Evolutionary conservation across 306 rosid genomes (phyloP).

Genomic region (Malus asiatica): DNA sequence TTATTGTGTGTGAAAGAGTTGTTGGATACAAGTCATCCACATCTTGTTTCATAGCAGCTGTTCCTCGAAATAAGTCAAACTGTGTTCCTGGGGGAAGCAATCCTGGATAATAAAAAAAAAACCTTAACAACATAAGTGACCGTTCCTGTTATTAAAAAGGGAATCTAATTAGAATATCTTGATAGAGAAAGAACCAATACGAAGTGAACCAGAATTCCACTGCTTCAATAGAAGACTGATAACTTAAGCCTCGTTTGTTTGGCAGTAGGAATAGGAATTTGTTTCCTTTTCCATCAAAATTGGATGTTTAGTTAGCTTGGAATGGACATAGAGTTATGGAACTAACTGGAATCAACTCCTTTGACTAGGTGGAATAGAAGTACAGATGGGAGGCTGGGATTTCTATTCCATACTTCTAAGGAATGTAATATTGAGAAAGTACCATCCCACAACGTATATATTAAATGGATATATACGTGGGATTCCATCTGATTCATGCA

Average conservation of each 20-base stretch:
- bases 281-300: neutral
- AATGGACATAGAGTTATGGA: neutral
- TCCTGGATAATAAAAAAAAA: conserved; percentile 53
- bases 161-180: neutral
- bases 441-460: neutral
- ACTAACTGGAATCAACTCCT: neutral
- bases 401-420: no score
- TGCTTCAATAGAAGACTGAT: neutral
- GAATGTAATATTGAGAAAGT: neutral
- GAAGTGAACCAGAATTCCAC: neutral
- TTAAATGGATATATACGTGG: no score
- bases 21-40: conserved; percentile 96
- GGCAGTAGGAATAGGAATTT: neutral
- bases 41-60: conserved; percentile 99
- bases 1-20: conserved; percentile 81
- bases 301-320: neutral
- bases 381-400: neutral
- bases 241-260: neutral
- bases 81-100: conserved; percentile 98
- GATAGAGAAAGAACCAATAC: neutral
- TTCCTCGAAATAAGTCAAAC: conserved; percentile 95
- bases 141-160: neutral
- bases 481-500: no score
- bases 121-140: neutral
- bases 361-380: neutral